These are phyloP conservation scores for Candida dendrica DNA, from an alignment of 805 yeast species.

Conservation along the genomic window DNA sequence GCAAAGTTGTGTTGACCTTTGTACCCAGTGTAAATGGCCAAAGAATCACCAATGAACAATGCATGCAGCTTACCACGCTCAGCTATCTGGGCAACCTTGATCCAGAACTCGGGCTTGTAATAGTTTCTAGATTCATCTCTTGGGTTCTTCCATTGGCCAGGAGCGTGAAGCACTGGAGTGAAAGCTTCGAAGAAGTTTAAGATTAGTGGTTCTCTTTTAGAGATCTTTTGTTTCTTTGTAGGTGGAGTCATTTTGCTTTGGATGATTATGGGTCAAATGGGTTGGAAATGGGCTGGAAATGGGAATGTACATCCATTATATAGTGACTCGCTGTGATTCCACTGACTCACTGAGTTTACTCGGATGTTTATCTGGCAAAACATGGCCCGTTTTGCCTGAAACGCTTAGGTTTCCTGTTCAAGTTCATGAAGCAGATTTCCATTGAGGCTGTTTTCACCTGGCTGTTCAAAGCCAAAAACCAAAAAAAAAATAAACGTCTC, in stretches of 20 bases:
- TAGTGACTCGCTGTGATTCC: no score
- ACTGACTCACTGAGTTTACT: no score
- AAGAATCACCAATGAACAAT: constrained; percentile 33
- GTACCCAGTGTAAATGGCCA: constrained; percentile 34
- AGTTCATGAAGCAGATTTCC: no score
- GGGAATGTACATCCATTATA: no score
- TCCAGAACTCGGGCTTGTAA: constrained; percentile 28
- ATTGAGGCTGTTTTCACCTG: no score
- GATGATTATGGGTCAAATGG: no score
- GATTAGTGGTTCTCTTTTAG: constrained; percentile 10
- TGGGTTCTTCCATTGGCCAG: constrained; percentile 19
- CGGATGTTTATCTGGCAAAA: no score
- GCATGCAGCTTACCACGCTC: constrained; percentile 34
- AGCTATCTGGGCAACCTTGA: constrained; percentile 29
- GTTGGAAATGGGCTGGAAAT: no score
- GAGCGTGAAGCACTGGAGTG: constrained; percentile 16
- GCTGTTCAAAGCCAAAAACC: no score
- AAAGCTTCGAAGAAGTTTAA: constrained; percentile 17
- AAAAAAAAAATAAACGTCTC: no score
- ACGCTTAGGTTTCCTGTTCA: no score
- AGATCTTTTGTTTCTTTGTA: constrained; percentile 11
- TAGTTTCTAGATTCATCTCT: constrained; percentile 15
- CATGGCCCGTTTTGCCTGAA: no score
- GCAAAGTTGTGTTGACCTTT: constrained; percentile 31
- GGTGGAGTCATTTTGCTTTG: constrained; percentile 2